Evolutionary conservation across 2,329 filamentous ascomycete species (phyloP).

Genomic region (Hymenoscyphus repandus): DNA sequence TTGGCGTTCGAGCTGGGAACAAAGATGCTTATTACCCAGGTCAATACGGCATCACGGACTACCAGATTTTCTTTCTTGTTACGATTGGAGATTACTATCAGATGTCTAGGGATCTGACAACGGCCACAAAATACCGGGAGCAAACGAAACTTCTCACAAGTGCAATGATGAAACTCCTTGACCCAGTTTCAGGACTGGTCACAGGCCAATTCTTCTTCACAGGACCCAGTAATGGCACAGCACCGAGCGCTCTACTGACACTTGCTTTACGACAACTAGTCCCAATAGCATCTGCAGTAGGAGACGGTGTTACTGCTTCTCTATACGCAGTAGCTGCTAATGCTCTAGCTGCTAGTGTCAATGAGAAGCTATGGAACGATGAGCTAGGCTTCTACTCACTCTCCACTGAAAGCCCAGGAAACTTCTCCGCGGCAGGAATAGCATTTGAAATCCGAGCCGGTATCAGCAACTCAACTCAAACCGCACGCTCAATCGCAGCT

Average conservation of each 20-base stretch:
- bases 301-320: constrained; percentile 25
- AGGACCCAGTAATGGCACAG: constrained; percentile 1
- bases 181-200: constrained; percentile 6
- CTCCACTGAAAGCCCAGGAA: constrained; percentile 20
- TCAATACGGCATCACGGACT: constrained; percentile 12
- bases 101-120: constrained; percentile 3
- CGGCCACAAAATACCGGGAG: constrained; percentile 1
- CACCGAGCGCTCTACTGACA: constrained; percentile 6
- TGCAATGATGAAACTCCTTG: constrained; percentile 5
- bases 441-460: constrained; percentile 33
- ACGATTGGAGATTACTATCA: constrained; percentile 15
- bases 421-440: constrained; percentile 32
- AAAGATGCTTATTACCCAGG: constrained; percentile 3
- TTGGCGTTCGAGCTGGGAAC: constrained; percentile 4
- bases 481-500: constrained; percentile 27
- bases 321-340: constrained; percentile 23
- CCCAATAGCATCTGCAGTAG: constrained; percentile 29
- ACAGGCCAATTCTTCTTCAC: constrained; percentile 3
- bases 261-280: constrained; percentile 24
- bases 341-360: constrained; percentile 26
- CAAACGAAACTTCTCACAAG: constrained; percentile 5
- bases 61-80: constrained; percentile 20
- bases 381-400: constrained; percentile 31
- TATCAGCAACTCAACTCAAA: constrained; percentile 31
- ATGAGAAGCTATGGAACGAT: constrained; percentile 32